A percentile compares a stretch with the other conserved stretches of the same genome.
Evolutionary conservation across 768 basidiomycete genomes (phyloP).

Genomic region (Sutorius australiensis): DNA sequence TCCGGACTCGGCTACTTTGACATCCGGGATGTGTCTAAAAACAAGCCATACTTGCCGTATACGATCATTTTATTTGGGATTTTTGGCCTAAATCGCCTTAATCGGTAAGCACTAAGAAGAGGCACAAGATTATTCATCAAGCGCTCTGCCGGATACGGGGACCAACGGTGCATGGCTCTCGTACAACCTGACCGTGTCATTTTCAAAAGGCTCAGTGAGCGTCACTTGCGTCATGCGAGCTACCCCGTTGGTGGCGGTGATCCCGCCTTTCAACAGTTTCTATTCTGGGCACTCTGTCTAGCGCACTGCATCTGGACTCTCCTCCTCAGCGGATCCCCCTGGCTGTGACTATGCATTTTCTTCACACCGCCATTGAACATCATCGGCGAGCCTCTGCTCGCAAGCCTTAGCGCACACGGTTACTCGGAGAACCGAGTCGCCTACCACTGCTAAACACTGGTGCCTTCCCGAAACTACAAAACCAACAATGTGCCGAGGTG

Average conservation of each 20-base stretch:
- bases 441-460: slow-evolving; percentile 20
- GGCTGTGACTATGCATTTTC: slow-evolving; percentile 32
- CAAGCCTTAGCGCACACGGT: slow-evolving; percentile 26
- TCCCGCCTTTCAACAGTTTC: slow-evolving; percentile 17
- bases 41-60: neutral
- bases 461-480: slow-evolving; percentile 30
- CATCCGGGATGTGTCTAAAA: slow-evolving; percentile 12
- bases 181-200: slow-evolving; percentile 8
- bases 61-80: neutral
- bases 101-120: slow-evolving; percentile 1
- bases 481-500: slow-evolving; percentile 28
- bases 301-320: slow-evolving; percentile 26
- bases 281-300: slow-evolving; percentile 31
- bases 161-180: slow-evolving; percentile 5
- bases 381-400: slow-evolving; percentile 19
- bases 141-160: slow-evolving; percentile 20
- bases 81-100: neutral
- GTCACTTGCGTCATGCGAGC: slow-evolving; percentile 23
- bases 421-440: slow-evolving; percentile 32
- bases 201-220: slow-evolving; percentile 7
- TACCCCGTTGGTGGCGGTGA: slow-evolving; percentile 30
- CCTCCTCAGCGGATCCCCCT: slow-evolving; percentile 23
- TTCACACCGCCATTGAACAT: slow-evolving; percentile 31
- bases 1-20: slow-evolving; percentile 21
- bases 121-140: slow-evolving; percentile 24